Base-by-base conservation (phyloP, 2,329 filamentous ascomycete genomes). In the Microascus cirrosus region DNA sequence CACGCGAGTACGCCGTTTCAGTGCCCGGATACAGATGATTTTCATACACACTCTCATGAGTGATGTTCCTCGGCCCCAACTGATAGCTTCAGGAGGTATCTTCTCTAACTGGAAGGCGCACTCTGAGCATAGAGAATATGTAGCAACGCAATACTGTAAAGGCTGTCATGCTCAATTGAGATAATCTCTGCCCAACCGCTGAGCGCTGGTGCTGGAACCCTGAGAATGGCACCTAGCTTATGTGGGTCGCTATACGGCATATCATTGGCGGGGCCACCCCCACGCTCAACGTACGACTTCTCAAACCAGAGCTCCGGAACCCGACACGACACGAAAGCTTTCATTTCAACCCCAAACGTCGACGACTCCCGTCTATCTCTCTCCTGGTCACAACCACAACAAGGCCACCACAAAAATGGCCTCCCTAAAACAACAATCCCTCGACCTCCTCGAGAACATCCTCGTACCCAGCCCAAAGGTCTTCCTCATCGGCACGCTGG, bases 401-500 rank as follows among this genome's bases (percentile, higher is more conserved):
- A 28, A 53, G 12, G 24, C 18, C 51, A 3, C 51, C 2, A 10
- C 32, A 24, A 15, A 4, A 12, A 20, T 60, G 34, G 34, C 60
- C 22, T 52, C 63, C 63, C 65, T 62, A 61, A 77, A 78, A 71
- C 66, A 69, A 54, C 65, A 65, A 61, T 66, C 76, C 58, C 66
- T 69, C 59, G 62, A 70, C 55, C 64, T 76, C 64, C 63, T 82
- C 64, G 77, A 82, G 70, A 73, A 74, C 60, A 71, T 83, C 59
- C 72, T 87, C 67, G 81, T 76, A 59, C 84, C 84, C n/a, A 84
- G 83, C 18, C 64, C 75, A 12, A 68, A 81, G 57, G 77, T 83
- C 60, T 80, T 97, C 65, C 63, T 85, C 61, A 69, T 93, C 67
- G 87, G 90, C 15, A 66, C 87, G 22, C 62, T 90, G 59, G 75